phyloP scores from a whole-genome alignment of 2,329 filamentous ascomycete species.

The Neocucurbitaria cava region DNA sequence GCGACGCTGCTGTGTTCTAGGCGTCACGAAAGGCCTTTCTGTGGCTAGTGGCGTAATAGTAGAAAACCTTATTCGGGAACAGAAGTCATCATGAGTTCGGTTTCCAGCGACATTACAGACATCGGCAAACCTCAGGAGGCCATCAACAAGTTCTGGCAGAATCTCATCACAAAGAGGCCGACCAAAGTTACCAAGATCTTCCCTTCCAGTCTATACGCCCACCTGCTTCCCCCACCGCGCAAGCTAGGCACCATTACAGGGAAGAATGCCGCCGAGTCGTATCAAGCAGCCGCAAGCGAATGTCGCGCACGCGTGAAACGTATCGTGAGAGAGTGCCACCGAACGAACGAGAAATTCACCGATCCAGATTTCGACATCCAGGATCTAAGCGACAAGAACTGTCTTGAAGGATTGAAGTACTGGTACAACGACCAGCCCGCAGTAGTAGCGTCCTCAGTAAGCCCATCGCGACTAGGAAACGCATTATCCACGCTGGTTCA shows the following conservation, averaged over 20 bases:
- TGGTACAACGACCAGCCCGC: constrained; percentile 60
- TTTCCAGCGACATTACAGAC: constrained; percentile 22
- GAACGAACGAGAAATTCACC: constrained; percentile 83
- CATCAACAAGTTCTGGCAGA: constrained; percentile 75
- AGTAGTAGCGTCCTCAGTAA: constrained; percentile 44
- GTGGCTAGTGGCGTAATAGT: too few species aligned
- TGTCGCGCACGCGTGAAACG: constrained; percentile 68
- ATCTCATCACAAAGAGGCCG: constrained; percentile 71
- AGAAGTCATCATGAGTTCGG: constrained; percentile 25
- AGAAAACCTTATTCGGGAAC: too few species aligned
- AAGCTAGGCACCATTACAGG: constrained; percentile 61
- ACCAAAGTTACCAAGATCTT: constrained; percentile 75
- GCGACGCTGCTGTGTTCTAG: too few species aligned
- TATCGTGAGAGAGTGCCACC: constrained; percentile 68
- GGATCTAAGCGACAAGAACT: constrained; percentile 62
- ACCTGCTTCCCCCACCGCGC: constrained; percentile 47
- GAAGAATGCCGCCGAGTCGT: constrained; percentile 69
- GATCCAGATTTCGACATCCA: constrained; percentile 86
- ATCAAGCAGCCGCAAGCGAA: constrained; percentile 72
- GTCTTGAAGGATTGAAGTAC: constrained; percentile 37
- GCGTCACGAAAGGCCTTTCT: too few species aligned
- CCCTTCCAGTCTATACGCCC: constrained; percentile 69
- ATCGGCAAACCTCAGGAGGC: constrained; percentile 62
- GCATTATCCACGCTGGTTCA: constrained; percentile 34
- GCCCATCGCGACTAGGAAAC: constrained; percentile 20